phyloP scores from a whole-genome alignment of 2,329 filamentous ascomycete genomes.

The Colletotrichum karsti region DNA sequence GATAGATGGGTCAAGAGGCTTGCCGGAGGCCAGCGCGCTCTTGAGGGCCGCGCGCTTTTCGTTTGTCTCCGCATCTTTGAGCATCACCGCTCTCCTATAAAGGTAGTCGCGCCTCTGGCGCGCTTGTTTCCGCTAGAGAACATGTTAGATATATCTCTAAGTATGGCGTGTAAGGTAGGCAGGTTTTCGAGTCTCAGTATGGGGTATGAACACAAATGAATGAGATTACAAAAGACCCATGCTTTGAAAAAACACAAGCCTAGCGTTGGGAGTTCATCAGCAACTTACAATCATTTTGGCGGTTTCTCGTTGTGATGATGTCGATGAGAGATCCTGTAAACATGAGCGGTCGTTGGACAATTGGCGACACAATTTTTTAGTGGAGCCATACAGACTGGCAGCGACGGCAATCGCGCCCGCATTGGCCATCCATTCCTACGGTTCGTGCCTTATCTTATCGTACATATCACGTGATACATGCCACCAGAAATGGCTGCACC shows the following conservation, averaged over 20 bases:
- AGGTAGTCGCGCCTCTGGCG: conserved; percentile 59
- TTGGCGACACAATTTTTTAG: neutral
- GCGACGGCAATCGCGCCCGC: too few relatives aligned
- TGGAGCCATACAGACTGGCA: neutral
- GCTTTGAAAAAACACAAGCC: too few relatives aligned
- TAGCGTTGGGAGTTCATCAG: too few relatives aligned
- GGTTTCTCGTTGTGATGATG: neutral
- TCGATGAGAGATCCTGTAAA: neutral
- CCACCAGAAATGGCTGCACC: conserved; percentile 9
- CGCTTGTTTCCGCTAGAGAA: conserved; percentile 1
- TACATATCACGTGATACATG: conserved; percentile 3
- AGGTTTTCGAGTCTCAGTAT: too few relatives aligned
- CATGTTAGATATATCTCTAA: neutral
- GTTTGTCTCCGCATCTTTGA: conserved; percentile 91
- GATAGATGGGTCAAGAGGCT: conserved; percentile 81
- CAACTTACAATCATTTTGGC: neutral
- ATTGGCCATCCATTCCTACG: too few relatives aligned
- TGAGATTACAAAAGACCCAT: too few relatives aligned
- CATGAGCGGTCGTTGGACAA: neutral
- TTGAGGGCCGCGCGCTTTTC: conserved; percentile 91
- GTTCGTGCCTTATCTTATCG: neutral
- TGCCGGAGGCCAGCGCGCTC: conserved; percentile 87
- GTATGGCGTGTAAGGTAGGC: too few relatives aligned
- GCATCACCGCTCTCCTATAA: conserved; percentile 85
- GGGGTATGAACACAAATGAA: too few relatives aligned